phyloP scores from a whole-genome alignment of 2,329 filamentous ascomycete genomes.

The Aspergillus awamori region DNA sequence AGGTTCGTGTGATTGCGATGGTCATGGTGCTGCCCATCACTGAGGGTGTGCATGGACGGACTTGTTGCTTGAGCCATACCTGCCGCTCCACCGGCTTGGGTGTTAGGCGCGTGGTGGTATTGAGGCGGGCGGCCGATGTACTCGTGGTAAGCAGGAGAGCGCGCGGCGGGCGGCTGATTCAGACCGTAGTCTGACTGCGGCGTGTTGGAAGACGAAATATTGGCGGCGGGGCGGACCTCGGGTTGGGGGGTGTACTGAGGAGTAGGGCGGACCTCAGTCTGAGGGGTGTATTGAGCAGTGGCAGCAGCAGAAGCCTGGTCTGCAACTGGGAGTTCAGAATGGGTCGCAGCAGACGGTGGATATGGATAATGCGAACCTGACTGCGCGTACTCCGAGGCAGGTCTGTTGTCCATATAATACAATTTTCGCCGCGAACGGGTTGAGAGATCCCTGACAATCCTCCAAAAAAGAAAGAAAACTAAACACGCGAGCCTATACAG shows the following conservation, averaged over 20 bases:
- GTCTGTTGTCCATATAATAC: conserved; percentile 61
- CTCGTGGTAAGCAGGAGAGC: conserved; percentile 83
- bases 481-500: conserved; percentile 30
- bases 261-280: conserved; percentile 42
- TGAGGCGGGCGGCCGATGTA: conserved; percentile 75
- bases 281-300: conserved; percentile 45
- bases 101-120: conserved; percentile 74
- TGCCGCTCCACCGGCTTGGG: conserved; percentile 73
- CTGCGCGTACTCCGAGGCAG: conserved; percentile 77
- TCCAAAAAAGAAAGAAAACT: conserved; percentile 14
- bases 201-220: conserved; percentile 76
- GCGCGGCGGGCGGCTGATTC: conserved; percentile 71
- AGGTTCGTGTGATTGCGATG: conserved; percentile 69
- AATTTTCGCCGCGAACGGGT: conserved; percentile 30
- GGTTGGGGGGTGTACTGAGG: conserved; percentile 78
- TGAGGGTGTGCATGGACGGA: conserved; percentile 83
- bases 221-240: conserved; percentile 70
- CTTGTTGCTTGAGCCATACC: conserved; percentile 99
- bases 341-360: conserved; percentile 57
- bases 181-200: conserved; percentile 87
- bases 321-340: conserved; percentile 84
- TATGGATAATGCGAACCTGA: conserved; percentile 75
- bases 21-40: conserved; percentile 73
- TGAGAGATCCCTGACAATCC: conserved; percentile 26
- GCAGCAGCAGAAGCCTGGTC: conserved; percentile 87